Base-by-base conservation (phyloP, 2,329 filamentous ascomycete genomes). In the Pestalotiopsis fici region DNA sequence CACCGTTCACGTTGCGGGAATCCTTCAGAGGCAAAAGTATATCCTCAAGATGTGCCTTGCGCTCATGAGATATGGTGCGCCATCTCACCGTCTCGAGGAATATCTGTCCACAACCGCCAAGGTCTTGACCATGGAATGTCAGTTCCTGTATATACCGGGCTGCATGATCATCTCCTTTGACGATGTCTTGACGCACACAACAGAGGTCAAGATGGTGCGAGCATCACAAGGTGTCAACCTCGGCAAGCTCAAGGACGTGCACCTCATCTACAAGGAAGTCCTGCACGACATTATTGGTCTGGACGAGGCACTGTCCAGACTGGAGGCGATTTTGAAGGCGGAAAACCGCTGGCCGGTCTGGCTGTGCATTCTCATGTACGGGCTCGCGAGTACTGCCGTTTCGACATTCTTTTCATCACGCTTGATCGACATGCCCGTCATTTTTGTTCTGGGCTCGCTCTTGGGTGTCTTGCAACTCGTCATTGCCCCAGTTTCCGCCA, bases 91-190 rank as follows among this genome's bases (percentile, higher is more conserved):
- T 12, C 83, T 98, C 21, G 95, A 98, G 78, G 92, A 97, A 76
- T 97, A 97, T 78, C 91, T 98, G 88, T 90, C 87, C 69, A 97
- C 95, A 92, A 94, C 93, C 6, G 91, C 95, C 1, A 88, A 93
- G 23, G 93, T 96, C 1, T 86, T 98, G 50, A 93, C 95, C 78
- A 95, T 97, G n/a, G 92, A 97, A 71, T 91, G 91, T 4, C 93
- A 97, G 74, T 97, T 96, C 73, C 82, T 97, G 25, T 98, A 97
- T 76, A 88, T 97, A 37, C 94, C 95, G 0, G 93, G 93, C 0
- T 97, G 93, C 75, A 98, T 98, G 95, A 93, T 98, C 66, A 92
- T 97, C 75, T 95, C 93, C 5, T 97, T 98, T 74, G 94, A 93
- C 74, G 93, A 95, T 72, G 79, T 76, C 57, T 80, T 85, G 0